Percentiles rank a stretch among this genome's conserved stretches.
Conservation (phyloP, 371 early-diverging fungal species). For the Lichtheimia hyalospora region DNA sequence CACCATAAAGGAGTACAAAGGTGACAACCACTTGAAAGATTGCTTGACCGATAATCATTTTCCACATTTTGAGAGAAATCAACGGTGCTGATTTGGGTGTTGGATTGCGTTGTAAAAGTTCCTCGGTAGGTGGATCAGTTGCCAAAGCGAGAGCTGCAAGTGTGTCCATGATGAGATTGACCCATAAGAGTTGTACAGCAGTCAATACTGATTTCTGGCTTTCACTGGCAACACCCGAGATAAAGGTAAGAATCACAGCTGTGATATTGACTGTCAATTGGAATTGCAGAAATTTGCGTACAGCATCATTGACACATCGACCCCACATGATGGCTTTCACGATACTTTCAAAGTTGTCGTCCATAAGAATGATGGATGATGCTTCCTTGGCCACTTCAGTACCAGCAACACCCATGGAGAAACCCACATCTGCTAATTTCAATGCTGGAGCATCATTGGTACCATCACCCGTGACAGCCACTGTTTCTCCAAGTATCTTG, state of each 20-base stretch:
- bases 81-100: conserved; percentile 63
- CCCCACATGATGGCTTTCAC: conserved; percentile 81
- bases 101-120: conserved; percentile 62
- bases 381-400: conserved; percentile 86
- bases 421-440: conserved; percentile 80
- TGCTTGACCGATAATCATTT: conserved; percentile 67
- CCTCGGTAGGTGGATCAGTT: conserved; percentile 70
- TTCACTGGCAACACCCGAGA: conserved; percentile 55
- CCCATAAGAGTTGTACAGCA: conserved; percentile 81
- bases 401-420: conserved; percentile 82
- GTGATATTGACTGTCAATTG: conserved; percentile 80
- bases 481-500: conserved; percentile 63
- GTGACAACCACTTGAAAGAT: conserved; percentile 62
- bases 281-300: conserved; percentile 81
- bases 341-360: conserved; percentile 80
- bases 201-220: conserved; percentile 58
- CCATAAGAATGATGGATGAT: conserved; percentile 76
- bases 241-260: conserved; percentile 66
- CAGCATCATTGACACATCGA: conserved; percentile 76
- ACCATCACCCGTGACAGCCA: conserved; percentile 86
- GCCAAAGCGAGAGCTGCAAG: conserved; percentile 78
- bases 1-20: conserved; percentile 52
- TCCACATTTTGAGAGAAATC: conserved; percentile 72
- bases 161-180: conserved; percentile 84
- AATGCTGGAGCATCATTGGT: conserved; percentile 80